phyloP scores from a whole-genome alignment of 139 green algal species.

The Chara braunii region DNA sequence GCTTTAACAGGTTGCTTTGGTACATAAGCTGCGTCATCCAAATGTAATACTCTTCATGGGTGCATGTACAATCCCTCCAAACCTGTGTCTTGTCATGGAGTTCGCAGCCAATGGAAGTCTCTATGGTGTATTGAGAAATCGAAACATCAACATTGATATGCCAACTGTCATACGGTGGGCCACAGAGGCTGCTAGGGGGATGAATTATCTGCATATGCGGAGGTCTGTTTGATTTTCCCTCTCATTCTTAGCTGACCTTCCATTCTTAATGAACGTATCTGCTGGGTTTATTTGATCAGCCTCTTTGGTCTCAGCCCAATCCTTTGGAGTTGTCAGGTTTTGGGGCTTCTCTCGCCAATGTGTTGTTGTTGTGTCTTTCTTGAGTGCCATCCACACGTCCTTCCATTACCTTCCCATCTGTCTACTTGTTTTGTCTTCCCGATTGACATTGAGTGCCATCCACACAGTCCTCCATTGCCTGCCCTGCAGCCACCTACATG shows the following conservation, averaged over 20 bases:
- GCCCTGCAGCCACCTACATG: too few species aligned
- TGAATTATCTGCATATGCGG: constrained; percentile 68
- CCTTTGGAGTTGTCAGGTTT: too few species aligned
- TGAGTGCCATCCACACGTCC: too few species aligned
- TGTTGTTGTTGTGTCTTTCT: too few species aligned
- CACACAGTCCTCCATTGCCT: too few species aligned
- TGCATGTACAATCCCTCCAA: constrained; percentile 17
- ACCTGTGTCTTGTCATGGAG: constrained; percentile 40
- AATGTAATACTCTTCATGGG: constrained; percentile 44
- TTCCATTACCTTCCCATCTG: too few species aligned
- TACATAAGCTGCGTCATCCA: constrained; percentile 33
- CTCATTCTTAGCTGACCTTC: background rate
- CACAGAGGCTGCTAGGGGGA: constrained; percentile 35
- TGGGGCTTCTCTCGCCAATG: too few species aligned
- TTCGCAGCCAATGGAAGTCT: constrained; percentile 16
- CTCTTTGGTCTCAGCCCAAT: too few species aligned
- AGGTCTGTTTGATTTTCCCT: background rate
- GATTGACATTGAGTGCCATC: too few species aligned
- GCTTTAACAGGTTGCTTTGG: constrained; percentile 13
- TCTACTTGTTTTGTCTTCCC: too few species aligned
- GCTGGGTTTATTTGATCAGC: too few species aligned
- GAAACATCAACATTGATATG: background rate
- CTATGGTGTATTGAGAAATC: constrained; percentile 10
- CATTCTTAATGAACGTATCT: too few species aligned
- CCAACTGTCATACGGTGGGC: constrained; percentile 16